Percentiles rank a stretch among this genome's conserved stretches.
These are phyloP conservation scores for Hortiboletus rubellus DNA, from an alignment of 1,284 basidiomycete species.

Conservation along the genomic window DNA sequence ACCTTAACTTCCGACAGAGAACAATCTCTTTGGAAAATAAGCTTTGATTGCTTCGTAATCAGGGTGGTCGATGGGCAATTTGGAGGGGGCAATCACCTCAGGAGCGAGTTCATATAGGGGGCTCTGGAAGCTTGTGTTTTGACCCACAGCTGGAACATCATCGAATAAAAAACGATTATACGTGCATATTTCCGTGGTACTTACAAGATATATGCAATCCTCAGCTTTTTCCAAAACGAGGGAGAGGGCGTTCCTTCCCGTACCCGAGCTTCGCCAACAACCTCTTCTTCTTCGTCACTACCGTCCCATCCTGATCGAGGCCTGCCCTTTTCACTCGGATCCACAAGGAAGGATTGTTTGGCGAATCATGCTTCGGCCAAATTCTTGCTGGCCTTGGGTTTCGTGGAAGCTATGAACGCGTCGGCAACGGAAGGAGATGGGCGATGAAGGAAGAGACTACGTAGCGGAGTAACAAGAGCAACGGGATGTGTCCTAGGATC, in stretches of 20 bases:
- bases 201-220: conserved; percentile 54
- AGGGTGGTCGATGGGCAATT: conserved; percentile 32
- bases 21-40: conserved; percentile 32
- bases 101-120: conserved; percentile 29
- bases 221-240: conserved; percentile 44
- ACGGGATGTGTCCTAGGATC: neutral
- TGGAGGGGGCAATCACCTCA: conserved; percentile 30
- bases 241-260: conserved; percentile 32
- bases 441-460: conserved; percentile 23
- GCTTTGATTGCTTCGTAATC: conserved; percentile 32
- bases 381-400: conserved; percentile 21
- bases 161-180: neutral
- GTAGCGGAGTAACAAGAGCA: conserved; percentile 27
- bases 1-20: conserved; percentile 24
- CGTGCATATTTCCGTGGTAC: neutral
- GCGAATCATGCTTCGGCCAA: conserved; percentile 49
- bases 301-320: conserved; percentile 32
- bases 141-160: conserved; percentile 25
- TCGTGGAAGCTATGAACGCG: conserved; percentile 23
- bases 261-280: conserved; percentile 29
- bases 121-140: conserved; percentile 37
- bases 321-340: conserved; percentile 16
- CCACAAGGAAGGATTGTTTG: conserved; percentile 51
- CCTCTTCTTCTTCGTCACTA: conserved; percentile 28
- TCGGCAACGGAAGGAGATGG: conserved; percentile 1